A percentile compares a stretch with the other conserved stretches of the same genome.
Evolutionary conservation across 75 land plant genomes (phyloP).

Genomic region (Larix kaempferi): DNA sequence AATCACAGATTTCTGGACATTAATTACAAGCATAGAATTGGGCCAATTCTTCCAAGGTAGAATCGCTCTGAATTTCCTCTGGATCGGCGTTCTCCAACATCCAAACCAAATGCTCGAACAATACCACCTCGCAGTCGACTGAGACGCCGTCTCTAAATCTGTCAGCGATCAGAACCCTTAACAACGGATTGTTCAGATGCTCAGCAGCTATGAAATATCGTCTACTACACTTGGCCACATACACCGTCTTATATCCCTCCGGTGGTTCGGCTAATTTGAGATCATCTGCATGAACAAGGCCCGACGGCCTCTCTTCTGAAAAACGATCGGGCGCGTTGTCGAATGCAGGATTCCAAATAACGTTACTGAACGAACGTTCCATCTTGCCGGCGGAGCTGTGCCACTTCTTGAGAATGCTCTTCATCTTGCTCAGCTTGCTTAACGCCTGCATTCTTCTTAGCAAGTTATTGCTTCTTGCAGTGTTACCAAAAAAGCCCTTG

Average conservation of each 20-base stretch:
- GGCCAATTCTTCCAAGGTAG: conserved; percentile 44
- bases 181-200: conserved; percentile 40
- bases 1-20: too few species aligned
- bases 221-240: conserved; percentile 36
- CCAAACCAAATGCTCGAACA: conserved; percentile 85
- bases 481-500: too few species aligned
- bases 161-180: conserved; percentile 25
- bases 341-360: conserved; percentile 14
- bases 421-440: conserved; percentile 11
- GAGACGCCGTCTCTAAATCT: conserved; percentile 2
- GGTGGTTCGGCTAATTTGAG: background rate
- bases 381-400: conserved; percentile 29
- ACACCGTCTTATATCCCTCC: conserved; percentile 11
- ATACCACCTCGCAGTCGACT: conserved; percentile 67
- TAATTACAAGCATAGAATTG: conserved; percentile 29
- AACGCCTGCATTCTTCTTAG: too few species aligned
- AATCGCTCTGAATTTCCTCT: conserved; percentile 3
- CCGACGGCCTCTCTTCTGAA: conserved; percentile 20
- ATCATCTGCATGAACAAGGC: background rate
- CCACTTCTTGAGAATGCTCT: conserved; percentile 35
- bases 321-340: too few species aligned
- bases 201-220: conserved; percentile 36
- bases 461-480: too few species aligned
- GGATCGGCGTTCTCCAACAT: conserved; percentile 62
- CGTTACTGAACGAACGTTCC: conserved; percentile 29